Evolutionary conservation across 331 rosid species (phyloP).

Genomic region (Rosa hybrid): DNA sequence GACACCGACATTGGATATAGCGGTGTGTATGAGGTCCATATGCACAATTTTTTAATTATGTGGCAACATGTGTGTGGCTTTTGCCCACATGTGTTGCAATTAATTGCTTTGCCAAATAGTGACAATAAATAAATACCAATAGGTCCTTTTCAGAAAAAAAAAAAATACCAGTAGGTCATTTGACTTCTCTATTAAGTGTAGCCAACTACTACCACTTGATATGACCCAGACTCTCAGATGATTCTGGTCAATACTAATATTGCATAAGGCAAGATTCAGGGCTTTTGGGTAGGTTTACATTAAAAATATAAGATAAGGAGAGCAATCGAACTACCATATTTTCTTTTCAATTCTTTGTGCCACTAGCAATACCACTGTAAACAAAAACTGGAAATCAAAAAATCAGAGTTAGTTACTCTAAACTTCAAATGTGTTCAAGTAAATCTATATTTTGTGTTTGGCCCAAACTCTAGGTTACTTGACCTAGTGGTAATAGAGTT

Average conservation of each 20-base stretch:
- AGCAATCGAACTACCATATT: background rate
- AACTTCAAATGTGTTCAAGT: too few species aligned
- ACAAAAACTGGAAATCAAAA: background rate
- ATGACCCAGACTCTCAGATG: background rate
- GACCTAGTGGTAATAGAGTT: too few species aligned
- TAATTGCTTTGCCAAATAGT: background rate
- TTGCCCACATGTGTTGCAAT: too few species aligned
- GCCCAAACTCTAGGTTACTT: too few species aligned
- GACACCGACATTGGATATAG: too few species aligned
- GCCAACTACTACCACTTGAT: background rate
- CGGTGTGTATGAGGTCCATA: too few species aligned
- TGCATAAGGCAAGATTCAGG: background rate
- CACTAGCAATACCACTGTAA: background rate
- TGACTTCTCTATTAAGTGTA: background rate
- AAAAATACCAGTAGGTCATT: background rate
- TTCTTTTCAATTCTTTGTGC: background rate
- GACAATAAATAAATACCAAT: background rate
- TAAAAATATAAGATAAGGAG: background rate
- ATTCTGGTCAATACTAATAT: background rate
- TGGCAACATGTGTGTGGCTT: too few species aligned
- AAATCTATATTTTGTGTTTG: too few species aligned
- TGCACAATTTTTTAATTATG: too few species aligned
- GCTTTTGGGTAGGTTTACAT: background rate
- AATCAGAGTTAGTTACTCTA: too few species aligned
- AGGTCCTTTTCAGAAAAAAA: too few species aligned